Base-by-base conservation (phyloP, 225 moss, liverwort and hornwort species). In the Polytrichum commune region DNA sequence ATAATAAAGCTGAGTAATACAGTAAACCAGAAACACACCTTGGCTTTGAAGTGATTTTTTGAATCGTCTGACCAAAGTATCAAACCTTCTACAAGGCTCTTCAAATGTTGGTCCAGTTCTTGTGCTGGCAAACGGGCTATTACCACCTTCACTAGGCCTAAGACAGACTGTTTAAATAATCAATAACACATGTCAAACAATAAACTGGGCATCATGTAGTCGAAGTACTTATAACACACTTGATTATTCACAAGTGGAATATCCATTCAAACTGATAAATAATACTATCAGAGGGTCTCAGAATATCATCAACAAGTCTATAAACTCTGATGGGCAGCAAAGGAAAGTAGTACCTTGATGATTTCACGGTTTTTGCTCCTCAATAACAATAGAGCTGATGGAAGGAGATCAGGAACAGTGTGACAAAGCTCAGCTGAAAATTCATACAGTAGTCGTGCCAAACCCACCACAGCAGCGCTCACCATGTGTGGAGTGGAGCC, bases 21-120 rank as follows among this genome's bases (percentile, higher is more conserved):
- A 46, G 4, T 3, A 46, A 46, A 46, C 46, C 13, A 46, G 35
- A 27, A 13, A 56, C 83, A 68, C 16, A 98, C 98, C 90, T 98
- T 98, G 56, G 98, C 94, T 82, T 93, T 98, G 74, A 98, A 98
- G 72, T 92, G 98, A 81, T 98, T 98, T 71, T 98, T 98, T n/a
- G 98, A 90, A 71, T 98, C 98, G 75, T 95, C 98, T 46, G 93
- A 93, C 98, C 98, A 98, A 6, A 98, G 88, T 81, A 98, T 90
- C 78, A 98, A 84, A 32, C 98, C 98, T 81, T 91, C 88, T 71
- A 98, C 95, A 72, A 98, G 80, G 71, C 90, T 86, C 63, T 76
- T 74, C 76, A 98, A 82, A 83, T 98, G 84, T 67, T 77, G 65
- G 66, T 98, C 90, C 78, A 98, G 72, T 66, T 88, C 95, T 68